A percentile compares a stretch with the other conserved stretches of the same genome.
These are phyloP conservation scores for Alopecurus myosuroides DNA, from an alignment of 176 grass and related monocot species.

Conservation along the genomic window DNA sequence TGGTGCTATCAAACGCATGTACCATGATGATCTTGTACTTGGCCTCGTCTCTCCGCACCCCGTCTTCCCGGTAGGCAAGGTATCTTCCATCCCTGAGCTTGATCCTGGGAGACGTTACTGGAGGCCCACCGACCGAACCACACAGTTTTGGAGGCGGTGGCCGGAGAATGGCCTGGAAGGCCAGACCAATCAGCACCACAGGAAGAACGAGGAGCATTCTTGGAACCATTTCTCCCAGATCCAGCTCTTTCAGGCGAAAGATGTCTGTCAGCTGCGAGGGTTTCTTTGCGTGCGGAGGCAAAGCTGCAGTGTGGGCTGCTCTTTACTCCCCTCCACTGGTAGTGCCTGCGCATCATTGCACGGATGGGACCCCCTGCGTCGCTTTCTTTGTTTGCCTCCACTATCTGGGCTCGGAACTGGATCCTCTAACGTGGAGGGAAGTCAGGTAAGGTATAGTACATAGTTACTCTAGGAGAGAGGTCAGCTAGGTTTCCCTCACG, in stretches of 20 bases:
- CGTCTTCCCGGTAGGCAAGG: slow-evolving; percentile 56
- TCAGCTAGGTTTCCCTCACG: no score
- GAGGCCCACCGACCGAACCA: slow-evolving; percentile 53
- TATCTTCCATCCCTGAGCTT: slow-evolving; percentile 55
- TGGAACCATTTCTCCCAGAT: slow-evolving; percentile 39
- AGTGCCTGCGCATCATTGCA: slow-evolving; percentile 12
- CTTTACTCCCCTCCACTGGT: slow-evolving; percentile 22
- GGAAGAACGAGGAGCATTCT: slow-evolving; percentile 29
- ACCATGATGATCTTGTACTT: slow-evolving; percentile 57
- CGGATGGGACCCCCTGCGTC: neutral
- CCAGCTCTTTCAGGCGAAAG: slow-evolving; percentile 9
- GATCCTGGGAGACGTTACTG: slow-evolving; percentile 64
- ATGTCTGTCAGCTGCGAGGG: neutral
- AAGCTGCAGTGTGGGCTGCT: slow-evolving; percentile 13
- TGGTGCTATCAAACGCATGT: slow-evolving; percentile 66
- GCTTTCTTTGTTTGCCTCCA: neutral
- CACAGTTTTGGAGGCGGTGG: slow-evolving; percentile 46
- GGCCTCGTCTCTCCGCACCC: slow-evolving; percentile 47
- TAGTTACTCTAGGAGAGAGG: no score
- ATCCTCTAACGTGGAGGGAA: no score
- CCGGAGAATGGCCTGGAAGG: slow-evolving; percentile 46
- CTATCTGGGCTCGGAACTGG: neutral
- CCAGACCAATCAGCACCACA: slow-evolving; percentile 38
- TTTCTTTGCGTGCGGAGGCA: slow-evolving; percentile 9
- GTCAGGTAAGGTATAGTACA: no score